phyloP scores from a whole-genome alignment of 257 asterid species.

The Knoxia roxburghii region DNA sequence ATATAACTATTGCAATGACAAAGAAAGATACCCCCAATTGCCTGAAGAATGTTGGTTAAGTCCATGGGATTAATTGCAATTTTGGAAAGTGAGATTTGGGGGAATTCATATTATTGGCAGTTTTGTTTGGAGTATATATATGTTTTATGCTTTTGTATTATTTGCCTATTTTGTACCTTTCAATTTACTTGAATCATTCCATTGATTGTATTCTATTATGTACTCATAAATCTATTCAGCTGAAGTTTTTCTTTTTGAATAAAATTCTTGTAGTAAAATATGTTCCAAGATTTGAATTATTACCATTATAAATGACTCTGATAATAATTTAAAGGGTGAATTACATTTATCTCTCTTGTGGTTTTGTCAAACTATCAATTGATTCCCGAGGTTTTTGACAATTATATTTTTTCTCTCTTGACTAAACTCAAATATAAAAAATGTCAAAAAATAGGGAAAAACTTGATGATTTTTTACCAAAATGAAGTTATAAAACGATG shows the following conservation, averaged over 20 bases:
- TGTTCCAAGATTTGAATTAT: too few relatives aligned
- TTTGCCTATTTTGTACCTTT: not conserved
- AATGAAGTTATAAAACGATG: too few relatives aligned
- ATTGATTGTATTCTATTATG: constrained; percentile 12
- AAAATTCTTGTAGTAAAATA: too few relatives aligned
- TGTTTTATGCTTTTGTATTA: not conserved
- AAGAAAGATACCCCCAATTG: constrained; percentile 41
- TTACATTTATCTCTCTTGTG: too few relatives aligned
- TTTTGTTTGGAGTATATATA: constrained; percentile 3
- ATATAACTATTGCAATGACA: constrained; percentile 80
- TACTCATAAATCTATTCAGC: not conserved
- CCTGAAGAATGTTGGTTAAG: constrained; percentile 85
- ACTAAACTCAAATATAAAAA: too few relatives aligned
- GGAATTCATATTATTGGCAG: not conserved
- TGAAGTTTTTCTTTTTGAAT: not conserved
- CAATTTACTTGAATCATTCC: constrained; percentile 3
- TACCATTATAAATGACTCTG: too few relatives aligned
- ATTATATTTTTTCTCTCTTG: too few relatives aligned
- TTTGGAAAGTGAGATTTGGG: not conserved
- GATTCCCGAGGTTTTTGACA: too few relatives aligned
- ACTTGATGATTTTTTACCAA: too few relatives aligned
- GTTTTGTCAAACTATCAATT: too few relatives aligned
- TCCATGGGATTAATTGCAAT: constrained; percentile 48
- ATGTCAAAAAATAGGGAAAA: too few relatives aligned
- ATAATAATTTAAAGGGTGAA: too few relatives aligned